Percentiles rank a stretch among this genome's conserved stretches.
Evolutionary conservation across 805 yeast species (phyloP).

Genomic region (Zygoascus biomembranicola): DNA sequence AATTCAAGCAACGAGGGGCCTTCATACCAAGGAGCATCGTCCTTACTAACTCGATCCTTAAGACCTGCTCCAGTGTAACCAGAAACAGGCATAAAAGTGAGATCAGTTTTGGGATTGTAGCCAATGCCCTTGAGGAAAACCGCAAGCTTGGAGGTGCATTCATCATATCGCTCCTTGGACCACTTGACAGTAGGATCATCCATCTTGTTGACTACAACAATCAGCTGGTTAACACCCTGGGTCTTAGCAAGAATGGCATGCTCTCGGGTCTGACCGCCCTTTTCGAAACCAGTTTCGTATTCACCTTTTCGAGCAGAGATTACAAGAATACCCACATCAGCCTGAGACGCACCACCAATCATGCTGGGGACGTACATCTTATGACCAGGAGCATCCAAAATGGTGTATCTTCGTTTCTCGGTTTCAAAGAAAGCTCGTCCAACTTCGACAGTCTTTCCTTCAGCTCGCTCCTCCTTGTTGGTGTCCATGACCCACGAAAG

Average conservation of each 20-base stretch:
- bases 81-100: slow-evolving; percentile 92
- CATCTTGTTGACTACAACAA: slow-evolving; percentile 96
- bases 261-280: slow-evolving; percentile 98
- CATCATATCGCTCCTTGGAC: slow-evolving; percentile 94
- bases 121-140: slow-evolving; percentile 73
- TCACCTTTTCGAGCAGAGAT: slow-evolving; percentile 99
- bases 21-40: slow-evolving; percentile 82
- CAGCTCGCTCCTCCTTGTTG: slow-evolving; percentile 96
- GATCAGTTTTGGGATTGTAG: slow-evolving; percentile 74
- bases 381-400: slow-evolving; percentile 99
- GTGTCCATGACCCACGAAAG: slow-evolving; percentile 99
- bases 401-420: slow-evolving; percentile 94
- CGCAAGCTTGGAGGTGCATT: slow-evolving; percentile 80
- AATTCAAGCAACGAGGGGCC: slow-evolving; percentile 91
- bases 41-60: slow-evolving; percentile 68
- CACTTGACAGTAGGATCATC: slow-evolving; percentile 95
- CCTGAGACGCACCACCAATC: slow-evolving; percentile 99
- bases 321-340: slow-evolving; percentile 95
- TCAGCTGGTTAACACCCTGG: slow-evolving; percentile 91
- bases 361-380: slow-evolving; percentile 97
- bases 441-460: slow-evolving; percentile 98
- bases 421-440: slow-evolving; percentile 98
- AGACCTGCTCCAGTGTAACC: slow-evolving; percentile 97
- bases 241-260: slow-evolving; percentile 96
- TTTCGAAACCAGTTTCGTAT: slow-evolving; percentile 97